Conservation (phyloP, 768 basidiomycete species). For the Hygrocybe punicea region DNA sequence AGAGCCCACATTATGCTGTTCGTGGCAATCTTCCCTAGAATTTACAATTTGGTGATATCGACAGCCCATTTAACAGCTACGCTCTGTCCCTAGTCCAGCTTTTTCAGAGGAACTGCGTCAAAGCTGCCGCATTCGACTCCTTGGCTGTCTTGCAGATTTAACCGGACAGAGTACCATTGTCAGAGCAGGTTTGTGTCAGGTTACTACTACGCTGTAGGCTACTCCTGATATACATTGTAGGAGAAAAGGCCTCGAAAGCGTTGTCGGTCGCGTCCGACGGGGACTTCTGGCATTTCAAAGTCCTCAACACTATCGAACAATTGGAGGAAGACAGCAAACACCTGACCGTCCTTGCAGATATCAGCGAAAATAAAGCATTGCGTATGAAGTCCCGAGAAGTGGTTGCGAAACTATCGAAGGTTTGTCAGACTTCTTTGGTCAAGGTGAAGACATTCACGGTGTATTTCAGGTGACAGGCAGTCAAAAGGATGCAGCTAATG, state of each 20-base stretch:
- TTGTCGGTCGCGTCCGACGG: conserved; percentile 66
- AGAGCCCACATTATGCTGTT: conserved; percentile 58
- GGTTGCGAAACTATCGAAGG: conserved; percentile 44
- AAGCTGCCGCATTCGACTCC: conserved; percentile 65
- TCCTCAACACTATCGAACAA: conserved; percentile 50
- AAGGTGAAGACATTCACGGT: not conserved
- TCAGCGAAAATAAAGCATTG: conserved; percentile 51
- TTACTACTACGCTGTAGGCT: not conserved
- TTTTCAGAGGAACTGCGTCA: conserved; percentile 71
- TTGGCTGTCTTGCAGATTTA: conserved; percentile 72
- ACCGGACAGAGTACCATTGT: conserved; percentile 51
- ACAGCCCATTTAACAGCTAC: conserved; percentile 49
- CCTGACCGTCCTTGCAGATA: conserved; percentile 46
- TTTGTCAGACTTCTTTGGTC: conserved; percentile 20
- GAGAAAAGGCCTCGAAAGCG: conserved; percentile 52
- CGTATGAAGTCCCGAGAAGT: conserved; percentile 45
- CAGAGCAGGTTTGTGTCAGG: conserved; percentile 45
- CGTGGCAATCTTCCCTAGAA: conserved; percentile 24
- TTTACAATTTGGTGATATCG: conserved; percentile 2
- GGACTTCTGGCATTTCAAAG: conserved; percentile 73
- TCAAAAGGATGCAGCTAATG: conserved; percentile 56
- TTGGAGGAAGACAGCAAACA: conserved; percentile 72
- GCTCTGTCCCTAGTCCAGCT: conserved; percentile 55
- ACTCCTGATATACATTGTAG: conserved; percentile 23
- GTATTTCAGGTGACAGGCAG: conserved; percentile 20